A percentile compares a stretch with the other conserved stretches of the same genome.
phyloP scores from a whole-genome alignment of 306 rosid species.

The Sophora flavescens region DNA sequence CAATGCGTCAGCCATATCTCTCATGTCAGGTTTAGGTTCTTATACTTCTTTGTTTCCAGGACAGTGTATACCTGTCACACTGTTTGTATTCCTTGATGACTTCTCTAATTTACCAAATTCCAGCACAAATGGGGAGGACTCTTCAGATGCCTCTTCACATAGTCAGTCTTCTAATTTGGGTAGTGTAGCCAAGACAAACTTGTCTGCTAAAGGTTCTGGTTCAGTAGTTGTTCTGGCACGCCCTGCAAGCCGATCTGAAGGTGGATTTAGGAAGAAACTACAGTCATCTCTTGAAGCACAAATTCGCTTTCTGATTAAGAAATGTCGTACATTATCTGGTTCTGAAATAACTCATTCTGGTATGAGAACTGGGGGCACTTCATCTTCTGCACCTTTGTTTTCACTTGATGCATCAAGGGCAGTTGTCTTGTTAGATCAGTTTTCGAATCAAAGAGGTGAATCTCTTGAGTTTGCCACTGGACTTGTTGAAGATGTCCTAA shows the following conservation, averaged over 20 bases:
- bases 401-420: slow-evolving; percentile 91
- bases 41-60: slow-evolving; percentile 94
- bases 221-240: slow-evolving; percentile 91
- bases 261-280: slow-evolving; percentile 81
- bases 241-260: slow-evolving; percentile 82
- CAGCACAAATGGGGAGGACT: slow-evolving; percentile 65
- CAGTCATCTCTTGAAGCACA: slow-evolving; percentile 91
- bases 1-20: slow-evolving; percentile 70
- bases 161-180: slow-evolving; percentile 67
- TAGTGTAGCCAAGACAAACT: slow-evolving; percentile 58
- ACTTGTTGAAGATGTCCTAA: slow-evolving; percentile 82
- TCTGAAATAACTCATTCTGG: slow-evolving; percentile 74
- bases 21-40: slow-evolving; percentile 92
- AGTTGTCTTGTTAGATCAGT: slow-evolving; percentile 73
- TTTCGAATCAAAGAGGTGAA: slow-evolving; percentile 67
- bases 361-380: slow-evolving; percentile 64
- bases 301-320: slow-evolving; percentile 83
- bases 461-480: slow-evolving; percentile 80
- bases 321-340: slow-evolving; percentile 75
- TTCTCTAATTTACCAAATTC: slow-evolving; percentile 65
- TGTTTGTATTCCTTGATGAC: slow-evolving; percentile 84
- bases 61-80: slow-evolving; percentile 86
- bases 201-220: slow-evolving; percentile 80
- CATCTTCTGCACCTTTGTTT: slow-evolving; percentile 71
- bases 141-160: slow-evolving; percentile 59